Conservation (phyloP, 306 rosid genomes). For the Medicago truncatula region DNA sequence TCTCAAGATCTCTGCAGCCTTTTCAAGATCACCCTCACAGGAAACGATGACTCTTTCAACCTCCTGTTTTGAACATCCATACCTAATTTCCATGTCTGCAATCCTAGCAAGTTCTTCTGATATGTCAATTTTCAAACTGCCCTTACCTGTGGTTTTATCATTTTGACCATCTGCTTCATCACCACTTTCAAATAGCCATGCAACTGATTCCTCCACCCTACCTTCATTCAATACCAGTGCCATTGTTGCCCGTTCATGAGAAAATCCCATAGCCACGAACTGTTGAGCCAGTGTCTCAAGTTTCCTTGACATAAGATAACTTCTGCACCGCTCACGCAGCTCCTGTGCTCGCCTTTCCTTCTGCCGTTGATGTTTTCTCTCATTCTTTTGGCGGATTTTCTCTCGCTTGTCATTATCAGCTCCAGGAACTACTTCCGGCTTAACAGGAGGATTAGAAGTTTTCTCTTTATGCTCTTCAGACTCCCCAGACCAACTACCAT, state of each 20-base stretch:
- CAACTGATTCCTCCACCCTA: slow-evolving; percentile 86
- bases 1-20: slow-evolving; percentile 79
- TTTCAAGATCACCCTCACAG: slow-evolving; percentile 90
- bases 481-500: slow-evolving; percentile 98
- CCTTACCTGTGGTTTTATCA: slow-evolving; percentile 58
- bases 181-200: slow-evolving; percentile 79
- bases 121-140: slow-evolving; percentile 88
- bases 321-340: slow-evolving; percentile 84
- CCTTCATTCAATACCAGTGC: slow-evolving; percentile 92
- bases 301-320: slow-evolving; percentile 94
- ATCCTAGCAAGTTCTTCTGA: slow-evolving; percentile 85
- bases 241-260: slow-evolving; percentile 85
- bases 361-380: slow-evolving; percentile 96
- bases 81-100: slow-evolving; percentile 71
- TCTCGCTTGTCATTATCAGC: slow-evolving; percentile 94
- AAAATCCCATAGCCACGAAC: slow-evolving; percentile 89
- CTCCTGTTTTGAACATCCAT: slow-evolving; percentile 83
- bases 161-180: slow-evolving; percentile 65
- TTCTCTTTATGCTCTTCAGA: slow-evolving; percentile 94
- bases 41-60: slow-evolving; percentile 90
- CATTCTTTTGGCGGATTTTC: slow-evolving; percentile 93
- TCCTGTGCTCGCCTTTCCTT: slow-evolving; percentile 97
- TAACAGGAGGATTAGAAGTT: slow-evolving; percentile 56
- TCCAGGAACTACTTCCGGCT: slow-evolving; percentile 82
- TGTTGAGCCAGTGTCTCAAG: slow-evolving; percentile 91